phyloP scores from a whole-genome alignment of 345 rosid genomes.

The Citrus cavaleriei region DNA sequence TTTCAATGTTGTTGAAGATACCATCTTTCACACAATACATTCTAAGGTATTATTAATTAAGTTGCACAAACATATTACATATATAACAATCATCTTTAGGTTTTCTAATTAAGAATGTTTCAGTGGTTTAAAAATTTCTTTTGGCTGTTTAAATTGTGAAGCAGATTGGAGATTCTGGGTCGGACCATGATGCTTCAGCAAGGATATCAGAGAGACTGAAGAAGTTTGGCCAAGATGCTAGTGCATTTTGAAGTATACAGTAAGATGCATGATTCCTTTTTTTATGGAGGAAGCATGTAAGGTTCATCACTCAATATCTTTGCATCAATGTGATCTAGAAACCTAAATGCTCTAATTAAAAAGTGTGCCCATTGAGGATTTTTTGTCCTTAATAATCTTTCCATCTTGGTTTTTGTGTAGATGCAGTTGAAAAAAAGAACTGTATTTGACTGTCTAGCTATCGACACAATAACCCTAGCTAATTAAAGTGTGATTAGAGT shows the following conservation, averaged over 20 bases:
- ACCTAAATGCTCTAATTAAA: background rate
- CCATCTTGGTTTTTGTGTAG: background rate
- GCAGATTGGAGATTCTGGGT: conserved; percentile 33
- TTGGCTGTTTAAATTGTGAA: conserved; percentile 1
- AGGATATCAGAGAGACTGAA: conserved; percentile 40
- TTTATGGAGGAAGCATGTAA: background rate
- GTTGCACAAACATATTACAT: too few species aligned
- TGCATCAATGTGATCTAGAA: background rate
- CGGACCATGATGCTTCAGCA: conserved; percentile 15
- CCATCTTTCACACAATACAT: conserved; percentile 41
- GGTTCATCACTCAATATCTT: background rate
- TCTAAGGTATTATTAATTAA: background rate
- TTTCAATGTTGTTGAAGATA: conserved; percentile 30
- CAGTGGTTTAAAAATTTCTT: too few species aligned
- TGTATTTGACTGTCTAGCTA: background rate
- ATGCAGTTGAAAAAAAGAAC: background rate
- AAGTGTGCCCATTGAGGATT: background rate
- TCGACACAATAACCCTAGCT: background rate
- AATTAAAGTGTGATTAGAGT: background rate
- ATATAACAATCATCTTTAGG: too few species aligned
- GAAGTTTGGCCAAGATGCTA: conserved; percentile 23
- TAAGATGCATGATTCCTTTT: background rate
- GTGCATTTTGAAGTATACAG: conserved; percentile 10
- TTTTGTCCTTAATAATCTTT: background rate
- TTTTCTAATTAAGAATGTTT: too few species aligned